phyloP scores from a whole-genome alignment of 352 stramenopile genomes.

The Phytophthora cryptogea region DNA sequence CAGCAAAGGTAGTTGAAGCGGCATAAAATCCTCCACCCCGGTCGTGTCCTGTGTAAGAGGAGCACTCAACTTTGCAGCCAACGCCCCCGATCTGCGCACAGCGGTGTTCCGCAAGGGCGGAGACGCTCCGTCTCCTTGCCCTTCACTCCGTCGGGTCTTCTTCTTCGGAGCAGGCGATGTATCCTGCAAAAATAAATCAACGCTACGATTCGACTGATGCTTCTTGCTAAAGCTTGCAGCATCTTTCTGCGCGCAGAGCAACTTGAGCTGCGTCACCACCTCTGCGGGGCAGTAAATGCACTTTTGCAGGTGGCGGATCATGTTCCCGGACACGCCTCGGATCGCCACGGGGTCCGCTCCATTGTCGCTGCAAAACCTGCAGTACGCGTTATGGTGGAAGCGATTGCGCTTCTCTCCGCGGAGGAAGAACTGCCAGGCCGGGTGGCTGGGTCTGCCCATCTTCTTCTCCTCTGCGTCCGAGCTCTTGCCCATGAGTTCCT shows the following conservation, averaged over 20 bases:
- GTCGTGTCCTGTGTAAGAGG: constrained; percentile 10
- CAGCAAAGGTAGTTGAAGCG: constrained; percentile 47
- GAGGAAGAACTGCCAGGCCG: constrained; percentile 78
- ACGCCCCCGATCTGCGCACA: background rate
- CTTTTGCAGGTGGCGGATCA: constrained; percentile 85
- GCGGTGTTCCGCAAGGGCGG: constrained; percentile 3
- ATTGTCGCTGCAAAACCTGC: constrained; percentile 66
- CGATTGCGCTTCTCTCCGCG: constrained; percentile 81
- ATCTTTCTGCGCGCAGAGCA: constrained; percentile 73
- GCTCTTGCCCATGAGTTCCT: constrained; percentile 26
- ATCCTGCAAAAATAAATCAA: constrained; percentile 47
- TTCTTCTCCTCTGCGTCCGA: constrained; percentile 63
- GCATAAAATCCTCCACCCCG: constrained; percentile 49
- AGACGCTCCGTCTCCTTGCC: constrained; percentile 7
- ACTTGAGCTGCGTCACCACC: constrained; percentile 66
- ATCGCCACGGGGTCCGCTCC: constrained; percentile 50
- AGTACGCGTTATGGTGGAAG: constrained; percentile 85
- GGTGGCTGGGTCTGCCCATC: constrained; percentile 70
- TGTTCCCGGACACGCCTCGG: constrained; percentile 78
- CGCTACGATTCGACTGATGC: constrained; percentile 47
- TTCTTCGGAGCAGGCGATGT: constrained; percentile 26
- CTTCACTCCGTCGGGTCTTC: constrained; percentile 28
- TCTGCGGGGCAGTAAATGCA: constrained; percentile 75
- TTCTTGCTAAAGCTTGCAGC: constrained; percentile 74
- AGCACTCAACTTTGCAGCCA: constrained; percentile 7